Percentiles rank a stretch among this genome's conserved stretches.
phyloP scores from a whole-genome alignment of 164 flowering plant genomes.

The Euptelea pleiosperma region DNA sequence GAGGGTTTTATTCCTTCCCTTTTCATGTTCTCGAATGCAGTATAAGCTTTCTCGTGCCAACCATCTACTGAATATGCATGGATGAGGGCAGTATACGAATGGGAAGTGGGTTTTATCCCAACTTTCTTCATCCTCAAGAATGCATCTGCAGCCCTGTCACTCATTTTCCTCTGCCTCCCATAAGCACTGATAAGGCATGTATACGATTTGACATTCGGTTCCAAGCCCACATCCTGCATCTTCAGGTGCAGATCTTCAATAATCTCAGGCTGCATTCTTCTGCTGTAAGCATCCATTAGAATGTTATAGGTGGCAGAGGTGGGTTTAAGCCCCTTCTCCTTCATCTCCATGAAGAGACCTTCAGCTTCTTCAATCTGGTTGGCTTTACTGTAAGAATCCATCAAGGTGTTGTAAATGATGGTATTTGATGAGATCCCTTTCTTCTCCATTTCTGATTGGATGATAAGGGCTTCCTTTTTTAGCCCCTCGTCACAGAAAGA shows the following conservation, averaged over 20 bases:
- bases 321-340: slow-evolving; percentile 59
- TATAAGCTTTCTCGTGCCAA: slow-evolving; percentile 83
- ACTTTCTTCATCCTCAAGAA: slow-evolving; percentile 79
- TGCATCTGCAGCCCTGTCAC: slow-evolving; percentile 89
- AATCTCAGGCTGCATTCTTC: slow-evolving; percentile 84
- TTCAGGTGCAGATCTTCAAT: slow-evolving; percentile 72
- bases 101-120: slow-evolving; percentile 72
- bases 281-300: slow-evolving; percentile 85
- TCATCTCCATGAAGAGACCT: slow-evolving; percentile 87
- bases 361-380: slow-evolving; percentile 90
- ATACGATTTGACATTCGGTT: slow-evolving; percentile 78
- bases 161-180: slow-evolving; percentile 77
- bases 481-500: slow-evolving; percentile 92
- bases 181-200: slow-evolving; percentile 87
- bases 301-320: slow-evolving; percentile 68
- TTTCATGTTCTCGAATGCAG: slow-evolving; percentile 67
- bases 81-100: slow-evolving; percentile 84
- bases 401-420: slow-evolving; percentile 71
- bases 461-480: slow-evolving; percentile 73
- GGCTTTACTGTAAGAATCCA: slow-evolving; percentile 75
- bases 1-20: slow-evolving; percentile 72
- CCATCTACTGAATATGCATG: slow-evolving; percentile 82
- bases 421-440: slow-evolving; percentile 68
- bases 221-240: slow-evolving; percentile 62
- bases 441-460: slow-evolving; percentile 87